Evolutionary conservation across 768 basidiomycete species (phyloP).

Genomic region (Termitomyces sp.): DNA sequence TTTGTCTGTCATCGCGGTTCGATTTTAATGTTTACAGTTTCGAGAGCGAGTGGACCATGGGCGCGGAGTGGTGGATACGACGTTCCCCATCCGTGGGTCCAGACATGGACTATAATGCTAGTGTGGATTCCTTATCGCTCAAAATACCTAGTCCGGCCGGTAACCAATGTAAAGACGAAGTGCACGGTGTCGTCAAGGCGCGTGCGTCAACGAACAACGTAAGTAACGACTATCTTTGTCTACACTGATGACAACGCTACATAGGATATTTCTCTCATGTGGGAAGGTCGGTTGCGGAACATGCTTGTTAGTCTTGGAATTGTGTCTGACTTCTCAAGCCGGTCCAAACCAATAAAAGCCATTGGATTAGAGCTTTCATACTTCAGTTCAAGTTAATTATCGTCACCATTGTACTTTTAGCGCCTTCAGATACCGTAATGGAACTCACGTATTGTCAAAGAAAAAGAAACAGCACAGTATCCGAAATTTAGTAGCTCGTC

Average conservation of each 20-base stretch:
- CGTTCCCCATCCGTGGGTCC: conserved; percentile 34
- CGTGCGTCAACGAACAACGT: conserved; percentile 88
- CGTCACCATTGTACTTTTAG: background rate
- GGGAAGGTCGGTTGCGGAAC: conserved; percentile 89
- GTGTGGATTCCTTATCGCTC: conserved; percentile 11
- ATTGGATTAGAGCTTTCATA: conserved; percentile 93
- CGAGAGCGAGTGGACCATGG: conserved; percentile 94
- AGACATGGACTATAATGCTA: conserved; percentile 18
- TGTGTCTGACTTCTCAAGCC: conserved; percentile 82
- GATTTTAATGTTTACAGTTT: conserved; percentile 98
- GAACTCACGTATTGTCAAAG: background rate
- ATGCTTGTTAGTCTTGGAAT: conserved; percentile 88
- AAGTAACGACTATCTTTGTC: conserved; percentile 19
- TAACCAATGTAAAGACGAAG: conserved; percentile 25
- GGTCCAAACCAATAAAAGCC: conserved; percentile 81
- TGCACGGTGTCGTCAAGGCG: conserved; percentile 85
- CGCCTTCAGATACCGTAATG: background rate
- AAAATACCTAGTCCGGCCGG: conserved; percentile 6
- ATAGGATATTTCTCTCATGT: conserved; percentile 85
- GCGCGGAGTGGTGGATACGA: conserved; percentile 94
- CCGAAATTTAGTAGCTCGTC: background rate
- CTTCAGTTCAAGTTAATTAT: conserved; percentile 55
- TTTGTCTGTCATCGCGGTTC: conserved; percentile 84
- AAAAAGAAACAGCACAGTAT: too few species aligned
- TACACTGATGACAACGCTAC: background rate